phyloP scores from a whole-genome alignment of 306 rosid species.

The Gastrolobium bilobum region DNA sequence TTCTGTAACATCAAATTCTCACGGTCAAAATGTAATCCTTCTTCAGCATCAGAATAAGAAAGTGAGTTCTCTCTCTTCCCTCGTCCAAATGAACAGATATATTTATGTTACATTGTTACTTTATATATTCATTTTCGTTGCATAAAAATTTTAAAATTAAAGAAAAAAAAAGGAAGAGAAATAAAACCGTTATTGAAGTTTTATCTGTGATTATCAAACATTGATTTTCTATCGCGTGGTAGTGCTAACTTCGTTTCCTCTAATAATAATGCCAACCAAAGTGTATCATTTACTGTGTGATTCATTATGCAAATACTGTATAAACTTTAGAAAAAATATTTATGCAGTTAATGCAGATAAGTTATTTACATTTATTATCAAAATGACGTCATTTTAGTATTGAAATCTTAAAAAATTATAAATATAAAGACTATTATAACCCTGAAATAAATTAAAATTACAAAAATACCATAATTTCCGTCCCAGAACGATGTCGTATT shows the following conservation, averaged over 20 bases:
- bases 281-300: slow-evolving; percentile 26
- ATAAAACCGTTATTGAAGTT: neutral
- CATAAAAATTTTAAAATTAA: neutral
- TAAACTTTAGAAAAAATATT: too few species aligned
- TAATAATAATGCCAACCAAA: neutral
- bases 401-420: too few species aligned
- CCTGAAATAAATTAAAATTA: too few species aligned
- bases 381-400: too few species aligned
- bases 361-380: too few species aligned
- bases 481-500: too few species aligned
- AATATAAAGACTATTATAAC: too few species aligned
- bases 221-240: neutral
- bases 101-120: neutral
- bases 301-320: slow-evolving; percentile 13
- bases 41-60: slow-evolving; percentile 28
- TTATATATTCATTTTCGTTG: slow-evolving; percentile 1
- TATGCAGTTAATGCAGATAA: too few species aligned
- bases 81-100: neutral
- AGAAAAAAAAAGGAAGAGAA: neutral
- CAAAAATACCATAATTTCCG: too few species aligned
- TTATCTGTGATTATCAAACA: neutral
- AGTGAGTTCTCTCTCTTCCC: neutral
- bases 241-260: neutral
- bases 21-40: slow-evolving; percentile 66
- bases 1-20: slow-evolving; percentile 48